Conservation (phyloP, 192 early-diverging fungal genomes). For the Backusella australiensis region DNA sequence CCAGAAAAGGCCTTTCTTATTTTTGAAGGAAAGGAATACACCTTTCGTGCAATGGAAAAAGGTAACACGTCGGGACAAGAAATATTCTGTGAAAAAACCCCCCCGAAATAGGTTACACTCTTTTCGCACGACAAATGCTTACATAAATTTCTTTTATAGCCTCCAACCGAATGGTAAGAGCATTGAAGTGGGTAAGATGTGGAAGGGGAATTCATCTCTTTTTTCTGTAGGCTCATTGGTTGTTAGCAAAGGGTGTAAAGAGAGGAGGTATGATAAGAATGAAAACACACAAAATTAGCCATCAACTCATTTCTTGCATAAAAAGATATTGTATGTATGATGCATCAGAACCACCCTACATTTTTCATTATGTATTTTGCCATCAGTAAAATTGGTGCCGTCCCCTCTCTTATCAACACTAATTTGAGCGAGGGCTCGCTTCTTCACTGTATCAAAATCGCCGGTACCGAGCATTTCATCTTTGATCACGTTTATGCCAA, state of each 20-base stretch:
- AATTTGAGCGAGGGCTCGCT: slow-evolving; percentile 43
- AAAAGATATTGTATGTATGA: slow-evolving; percentile 54
- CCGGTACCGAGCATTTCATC: slow-evolving; percentile 38
- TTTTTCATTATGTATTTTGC: slow-evolving; percentile 56
- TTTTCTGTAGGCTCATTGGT: slow-evolving; percentile 26
- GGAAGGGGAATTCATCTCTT: background rate
- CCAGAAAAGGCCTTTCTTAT: slow-evolving; percentile 40
- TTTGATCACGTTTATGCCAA: slow-evolving; percentile 42
- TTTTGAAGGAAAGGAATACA: slow-evolving; percentile 49
- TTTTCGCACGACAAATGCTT: background rate
- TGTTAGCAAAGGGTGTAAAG: slow-evolving; percentile 22
- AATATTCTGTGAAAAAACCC: background rate
- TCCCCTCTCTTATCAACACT: slow-evolving; percentile 60
- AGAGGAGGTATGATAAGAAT: slow-evolving; percentile 16
- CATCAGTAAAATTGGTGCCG: slow-evolving; percentile 54
- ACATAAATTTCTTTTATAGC: slow-evolving; percentile 12
- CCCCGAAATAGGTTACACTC: background rate
- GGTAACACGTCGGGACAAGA: slow-evolving; percentile 21
- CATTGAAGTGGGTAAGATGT: background rate
- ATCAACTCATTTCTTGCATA: background rate
- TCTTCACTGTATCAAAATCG: slow-evolving; percentile 41
- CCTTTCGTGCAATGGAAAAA: slow-evolving; percentile 43
- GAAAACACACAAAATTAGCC: no score
- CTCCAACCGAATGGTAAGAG: slow-evolving; percentile 25
- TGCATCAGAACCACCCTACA: slow-evolving; percentile 52